Base-by-base conservation (phyloP, 345 rosid species). In the Microthlaspi erraticum region DNA sequence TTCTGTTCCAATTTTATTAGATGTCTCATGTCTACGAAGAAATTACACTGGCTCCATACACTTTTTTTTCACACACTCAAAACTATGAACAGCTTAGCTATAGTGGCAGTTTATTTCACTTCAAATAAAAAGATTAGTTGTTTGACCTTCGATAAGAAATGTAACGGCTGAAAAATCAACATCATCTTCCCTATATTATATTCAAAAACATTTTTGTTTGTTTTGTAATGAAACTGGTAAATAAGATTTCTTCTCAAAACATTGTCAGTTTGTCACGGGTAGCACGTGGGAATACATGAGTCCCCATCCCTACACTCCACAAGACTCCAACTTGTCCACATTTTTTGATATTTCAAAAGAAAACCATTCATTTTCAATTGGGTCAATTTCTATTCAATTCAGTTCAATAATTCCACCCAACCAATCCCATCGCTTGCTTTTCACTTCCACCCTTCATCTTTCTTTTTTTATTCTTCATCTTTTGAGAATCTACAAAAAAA, bases 211-310 rank as follows among this genome's bases (percentile, higher is more conserved):
- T 45, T 10, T 20, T 51, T 11, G 56, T 23, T 23, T 51, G 10
- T 51, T 32, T 23, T 23, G 10, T 11, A 51, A 26, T 6, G 8
- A 0, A 34, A 34, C 13, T 38, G 42, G 5, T 38, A 38, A 38
- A 38, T 38, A 38, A 38, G 5, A 44, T 5, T 13, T 16, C 31
- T 16, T n/a, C n/a, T n/a, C n/a, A n/a, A n/a, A n/a, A 18, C 29
- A 26, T 26, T 3, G 29, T 26, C 29, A 26, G 29, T 3, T 60
- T 44, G 43, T 50, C 76, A 72, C 43, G 64, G 55, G 12, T 10
- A 34, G 9, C 70, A 72, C 64, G 64, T 72, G 76, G 41, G 70
- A 54, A 26, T 56, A n/a, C n/a, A 57, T 14, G 26, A 64, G 76
- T 63, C 70, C 70, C 39, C 45, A 54, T 44, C 31, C 31, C 20